A percentile compares a stretch with the other conserved stretches of the same genome.
Conservation (phyloP, 164 flowering plant species). For the Dillenia suffruticosa region DNA sequence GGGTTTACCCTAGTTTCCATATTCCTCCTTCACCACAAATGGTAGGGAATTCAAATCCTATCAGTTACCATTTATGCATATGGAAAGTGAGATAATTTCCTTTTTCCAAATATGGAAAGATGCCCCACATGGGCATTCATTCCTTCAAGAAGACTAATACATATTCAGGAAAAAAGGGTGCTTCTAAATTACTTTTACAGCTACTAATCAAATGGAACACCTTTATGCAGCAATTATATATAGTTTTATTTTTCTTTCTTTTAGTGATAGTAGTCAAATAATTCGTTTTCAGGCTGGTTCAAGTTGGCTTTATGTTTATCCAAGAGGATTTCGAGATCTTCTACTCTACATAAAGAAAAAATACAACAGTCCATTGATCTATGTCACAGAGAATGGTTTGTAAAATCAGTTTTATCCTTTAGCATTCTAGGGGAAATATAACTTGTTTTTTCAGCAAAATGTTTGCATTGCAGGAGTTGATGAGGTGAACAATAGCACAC, state of each 20-base stretch:
- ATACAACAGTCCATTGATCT: constrained; percentile 37
- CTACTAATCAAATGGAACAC: background rate
- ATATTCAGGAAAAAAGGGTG: background rate
- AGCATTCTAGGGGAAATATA: too few relatives aligned
- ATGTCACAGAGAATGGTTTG: constrained; percentile 60
- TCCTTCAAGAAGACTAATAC: too few relatives aligned
- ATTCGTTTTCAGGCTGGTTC: constrained; percentile 29
- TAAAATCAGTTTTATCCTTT: background rate
- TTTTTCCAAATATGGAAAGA: too few relatives aligned
- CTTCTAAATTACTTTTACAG: background rate
- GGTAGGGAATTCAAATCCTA: too few relatives aligned
- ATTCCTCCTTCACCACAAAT: too few relatives aligned
- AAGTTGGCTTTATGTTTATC: constrained; percentile 36
- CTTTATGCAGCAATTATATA: too few relatives aligned
- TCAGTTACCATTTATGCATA: too few relatives aligned
- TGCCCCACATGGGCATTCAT: too few relatives aligned
- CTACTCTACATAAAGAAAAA: constrained; percentile 30
- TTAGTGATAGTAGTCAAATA: too few relatives aligned
- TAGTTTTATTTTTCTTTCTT: too few relatives aligned
- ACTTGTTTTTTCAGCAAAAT: background rate
- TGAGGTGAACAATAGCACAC: constrained; percentile 10
- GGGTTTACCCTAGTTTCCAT: too few relatives aligned
- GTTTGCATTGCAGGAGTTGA: constrained; percentile 11
- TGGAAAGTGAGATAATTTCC: too few relatives aligned
- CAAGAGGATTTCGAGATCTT: constrained; percentile 38